These are phyloP conservation scores for Cylindrotheca closterium DNA, from an alignment of 108 stramenopile species.

Conservation along the genomic window DNA sequence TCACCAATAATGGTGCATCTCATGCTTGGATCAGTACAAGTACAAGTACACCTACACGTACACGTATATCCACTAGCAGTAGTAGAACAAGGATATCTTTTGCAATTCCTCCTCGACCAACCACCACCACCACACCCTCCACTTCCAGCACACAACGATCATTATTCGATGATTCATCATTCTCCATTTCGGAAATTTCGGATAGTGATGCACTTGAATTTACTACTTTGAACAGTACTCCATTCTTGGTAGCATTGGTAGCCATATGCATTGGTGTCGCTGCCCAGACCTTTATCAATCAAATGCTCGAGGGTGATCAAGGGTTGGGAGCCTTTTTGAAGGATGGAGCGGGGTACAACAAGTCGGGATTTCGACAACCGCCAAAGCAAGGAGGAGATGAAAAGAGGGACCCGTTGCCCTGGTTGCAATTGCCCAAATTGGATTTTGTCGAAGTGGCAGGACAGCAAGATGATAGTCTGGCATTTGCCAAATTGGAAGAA, in stretches of 20 bases:
- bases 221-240: too few species aligned
- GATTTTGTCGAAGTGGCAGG: conserved; percentile 84
- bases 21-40: too few species aligned
- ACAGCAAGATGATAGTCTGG: conserved; percentile 25
- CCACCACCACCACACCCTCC: neutral
- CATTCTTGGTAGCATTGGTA: conserved; percentile 30
- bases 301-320: conserved; percentile 60
- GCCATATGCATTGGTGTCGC: conserved; percentile 45
- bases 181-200: too few species aligned
- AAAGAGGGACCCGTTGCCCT: conserved; percentile 62
- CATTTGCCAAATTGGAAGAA: conserved; percentile 38
- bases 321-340: conserved; percentile 71
- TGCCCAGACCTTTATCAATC: conserved; percentile 66
- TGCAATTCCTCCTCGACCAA: neutral
- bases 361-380: conserved; percentile 39
- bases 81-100: neutral
- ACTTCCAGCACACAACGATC: neutral
- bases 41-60: too few species aligned
- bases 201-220: too few species aligned
- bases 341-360: conserved; percentile 61
- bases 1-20: too few species aligned
- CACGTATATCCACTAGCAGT: too few species aligned
- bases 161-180: too few species aligned
- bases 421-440: conserved; percentile 69
- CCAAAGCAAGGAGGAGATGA: conserved; percentile 7